Percentiles rank a stretch among this genome's conserved stretches.
Evolutionary conservation across 306 rosid species (phyloP).

Genomic region (Trifolium subterraneum): DNA sequence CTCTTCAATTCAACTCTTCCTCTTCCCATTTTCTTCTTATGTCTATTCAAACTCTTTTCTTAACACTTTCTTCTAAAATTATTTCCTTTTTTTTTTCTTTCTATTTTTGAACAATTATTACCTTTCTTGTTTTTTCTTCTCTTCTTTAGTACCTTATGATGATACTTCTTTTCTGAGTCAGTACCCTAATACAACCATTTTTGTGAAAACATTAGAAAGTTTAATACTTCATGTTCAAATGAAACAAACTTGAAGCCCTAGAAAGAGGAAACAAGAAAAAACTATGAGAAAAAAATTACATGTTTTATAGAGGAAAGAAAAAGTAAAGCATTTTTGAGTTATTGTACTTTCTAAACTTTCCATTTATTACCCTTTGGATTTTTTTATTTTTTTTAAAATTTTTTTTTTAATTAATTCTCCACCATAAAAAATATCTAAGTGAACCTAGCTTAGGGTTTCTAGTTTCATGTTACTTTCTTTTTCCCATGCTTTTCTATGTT

Average conservation of each 20-base stretch:
- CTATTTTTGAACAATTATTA: slow-evolving; percentile 48
- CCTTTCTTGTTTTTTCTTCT: slow-evolving; percentile 36
- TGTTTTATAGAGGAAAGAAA: slow-evolving; percentile 37
- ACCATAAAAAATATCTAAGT: slow-evolving; percentile 46
- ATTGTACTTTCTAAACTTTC: slow-evolving; percentile 42
- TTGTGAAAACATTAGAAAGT: slow-evolving; percentile 67
- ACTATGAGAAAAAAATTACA: background rate
- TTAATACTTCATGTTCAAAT: slow-evolving; percentile 48
- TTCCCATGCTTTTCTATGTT: slow-evolving; percentile 43
- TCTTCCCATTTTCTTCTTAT: slow-evolving; percentile 68
- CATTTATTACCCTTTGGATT: slow-evolving; percentile 33
- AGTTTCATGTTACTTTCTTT: slow-evolving; percentile 58
- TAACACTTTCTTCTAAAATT: background rate
- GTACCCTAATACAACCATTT: slow-evolving; percentile 61
- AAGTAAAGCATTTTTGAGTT: slow-evolving; percentile 35
- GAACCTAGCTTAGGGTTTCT: slow-evolving; percentile 64
- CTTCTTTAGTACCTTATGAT: slow-evolving; percentile 48
- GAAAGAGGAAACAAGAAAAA: slow-evolving; percentile 28
- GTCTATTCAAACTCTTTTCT: no score
- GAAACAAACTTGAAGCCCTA: slow-evolving; percentile 66
- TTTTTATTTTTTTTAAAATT: background rate
- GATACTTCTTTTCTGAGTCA: slow-evolving; percentile 68
- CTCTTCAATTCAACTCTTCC: slow-evolving; percentile 98
- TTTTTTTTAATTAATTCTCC: slow-evolving; percentile 12
- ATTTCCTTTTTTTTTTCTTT: slow-evolving; percentile 11